Percentiles rank a stretch among this genome's conserved stretches.
Conservation (phyloP, 306 rosid species). For the Trifolium dubium region DNA sequence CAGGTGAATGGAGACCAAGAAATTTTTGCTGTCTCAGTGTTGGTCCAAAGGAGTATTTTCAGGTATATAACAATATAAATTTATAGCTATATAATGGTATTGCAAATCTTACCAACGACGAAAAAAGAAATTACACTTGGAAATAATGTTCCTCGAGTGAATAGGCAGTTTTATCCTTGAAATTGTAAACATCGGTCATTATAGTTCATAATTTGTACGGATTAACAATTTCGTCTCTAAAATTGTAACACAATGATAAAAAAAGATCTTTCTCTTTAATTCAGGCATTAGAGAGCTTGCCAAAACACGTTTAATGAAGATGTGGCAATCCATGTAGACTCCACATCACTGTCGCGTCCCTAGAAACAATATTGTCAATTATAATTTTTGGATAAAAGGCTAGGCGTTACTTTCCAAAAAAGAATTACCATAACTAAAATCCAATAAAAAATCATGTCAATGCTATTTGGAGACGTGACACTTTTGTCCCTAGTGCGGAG, state of each 20-base stretch:
- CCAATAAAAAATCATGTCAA: background rate
- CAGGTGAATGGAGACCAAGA: conserved; percentile 91
- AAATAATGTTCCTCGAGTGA: too few species aligned
- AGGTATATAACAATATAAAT: conserved; percentile 52
- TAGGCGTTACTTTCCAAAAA: too few species aligned
- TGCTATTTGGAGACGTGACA: background rate
- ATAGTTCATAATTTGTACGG: too few species aligned
- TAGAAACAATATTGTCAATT: background rate
- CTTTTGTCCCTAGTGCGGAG: background rate
- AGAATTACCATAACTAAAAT: background rate
- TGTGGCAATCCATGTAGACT: background rate
- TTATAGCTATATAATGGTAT: conserved; percentile 6
- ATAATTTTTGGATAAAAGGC: background rate
- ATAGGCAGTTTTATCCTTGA: too few species aligned
- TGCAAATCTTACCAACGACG: background rate
- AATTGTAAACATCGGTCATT: too few species aligned
- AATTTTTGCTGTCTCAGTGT: conserved; percentile 59
- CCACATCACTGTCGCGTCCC: background rate
- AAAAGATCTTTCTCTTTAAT: background rate
- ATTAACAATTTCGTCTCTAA: background rate
- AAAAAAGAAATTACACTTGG: too few species aligned
- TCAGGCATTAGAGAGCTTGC: background rate
- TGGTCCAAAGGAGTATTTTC: conserved; percentile 63
- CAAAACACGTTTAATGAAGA: background rate
- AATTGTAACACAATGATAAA: background rate